phyloP scores from a whole-genome alignment of 306 rosid genomes.

The Casuarina glauca region DNA sequence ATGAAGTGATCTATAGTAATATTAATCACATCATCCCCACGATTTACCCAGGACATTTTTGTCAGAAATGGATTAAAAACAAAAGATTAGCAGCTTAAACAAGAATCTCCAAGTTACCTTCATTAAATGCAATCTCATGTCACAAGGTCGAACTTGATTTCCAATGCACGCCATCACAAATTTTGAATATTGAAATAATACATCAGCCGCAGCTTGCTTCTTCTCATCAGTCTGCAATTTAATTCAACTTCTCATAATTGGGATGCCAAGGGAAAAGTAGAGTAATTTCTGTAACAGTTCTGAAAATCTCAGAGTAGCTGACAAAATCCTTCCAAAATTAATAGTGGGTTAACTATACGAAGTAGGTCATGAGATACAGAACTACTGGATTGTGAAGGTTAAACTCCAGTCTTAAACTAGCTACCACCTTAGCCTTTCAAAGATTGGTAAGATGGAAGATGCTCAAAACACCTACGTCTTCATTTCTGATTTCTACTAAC shows the following conservation, averaged over 20 bases:
- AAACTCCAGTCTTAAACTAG: background rate
- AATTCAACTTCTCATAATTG: conserved; percentile 10
- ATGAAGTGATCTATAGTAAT: background rate
- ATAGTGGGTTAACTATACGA: background rate
- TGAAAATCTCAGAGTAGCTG: background rate
- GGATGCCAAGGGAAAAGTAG: conserved; percentile 13
- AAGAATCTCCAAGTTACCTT: conserved; percentile 53
- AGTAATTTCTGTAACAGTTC: background rate
- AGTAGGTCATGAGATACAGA: background rate
- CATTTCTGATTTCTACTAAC: background rate
- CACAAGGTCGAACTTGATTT: conserved; percentile 68
- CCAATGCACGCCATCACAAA: conserved; percentile 85
- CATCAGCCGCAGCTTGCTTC: conserved; percentile 92
- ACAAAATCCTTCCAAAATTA: background rate
- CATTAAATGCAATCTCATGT: conserved; percentile 89
- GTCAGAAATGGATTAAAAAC: background rate
- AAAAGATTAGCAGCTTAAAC: background rate
- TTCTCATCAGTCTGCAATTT: conserved; percentile 59
- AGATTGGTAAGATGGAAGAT: background rate
- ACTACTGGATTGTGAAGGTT: background rate
- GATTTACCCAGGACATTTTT: background rate
- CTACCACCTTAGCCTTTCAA: background rate
- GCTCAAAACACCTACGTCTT: background rate
- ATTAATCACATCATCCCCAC: background rate
- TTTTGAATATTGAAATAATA: conserved; percentile 74